Evolutionary conservation across 2,329 filamentous ascomycete species (phyloP), one percentile per base, ranked within the genome.

Genomic region (Cordyceps cicadae): DNA sequence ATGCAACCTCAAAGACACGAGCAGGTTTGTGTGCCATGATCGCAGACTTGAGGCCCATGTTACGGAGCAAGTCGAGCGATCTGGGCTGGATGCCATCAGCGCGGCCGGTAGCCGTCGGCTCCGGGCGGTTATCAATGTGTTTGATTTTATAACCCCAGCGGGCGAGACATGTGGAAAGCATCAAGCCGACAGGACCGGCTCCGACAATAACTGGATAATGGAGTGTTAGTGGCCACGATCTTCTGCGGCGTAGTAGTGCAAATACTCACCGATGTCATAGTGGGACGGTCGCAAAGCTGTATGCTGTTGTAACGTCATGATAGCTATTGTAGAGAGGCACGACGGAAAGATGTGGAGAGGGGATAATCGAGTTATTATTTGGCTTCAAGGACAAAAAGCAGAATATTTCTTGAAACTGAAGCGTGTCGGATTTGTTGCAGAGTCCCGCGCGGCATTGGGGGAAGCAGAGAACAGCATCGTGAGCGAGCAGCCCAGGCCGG

Each of bases 131-230:
- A 76, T 96, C 92, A 70, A 96, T 91, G 75, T 96, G 91, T 79
- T 93, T 96, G 74, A 97, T 90, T 73, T 86, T 91, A 80, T 96
- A 97, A 21, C 92, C 92, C 90, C 92, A 96, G 77, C 92, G 82
- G 63, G 90, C 89, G 63, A 97, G 82, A 71, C 89, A 93, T 34
- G 92, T 92, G 9, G 91, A 94, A 26, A 96, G 82, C 76, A 95
- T 87, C 62, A 96, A 83, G 60, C 92, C 92, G 46, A 92, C 91
- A 4, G 92, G 92, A 17, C 92, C 92, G 60, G 92, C 92, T 65
- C 92, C 92, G 60, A 96, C 82, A 66, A 96, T 92, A 67, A 96
- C 91, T 84, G 62, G 55, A 82, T 17, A 50, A 3, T 9, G 32
- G n/a, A 21, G 64, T 73, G 57, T 19, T 21, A 24, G 50, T 49